Evolutionary conservation across 345 rosid genomes (phyloP).

Genomic region (Brassica napus): DNA sequence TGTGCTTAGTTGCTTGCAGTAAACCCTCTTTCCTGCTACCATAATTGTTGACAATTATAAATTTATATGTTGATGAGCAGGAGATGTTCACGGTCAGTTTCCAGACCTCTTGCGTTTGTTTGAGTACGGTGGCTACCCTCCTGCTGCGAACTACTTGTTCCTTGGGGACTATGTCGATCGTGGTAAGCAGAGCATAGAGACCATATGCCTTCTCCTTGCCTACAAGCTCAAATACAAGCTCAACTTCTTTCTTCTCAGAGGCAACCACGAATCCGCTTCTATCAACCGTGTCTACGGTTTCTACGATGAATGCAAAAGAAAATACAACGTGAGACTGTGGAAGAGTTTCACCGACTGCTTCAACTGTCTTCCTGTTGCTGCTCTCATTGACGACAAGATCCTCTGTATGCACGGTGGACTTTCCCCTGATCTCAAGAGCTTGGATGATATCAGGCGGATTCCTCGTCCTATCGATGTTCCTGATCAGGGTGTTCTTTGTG

Average conservation of each 20-base stretch:
- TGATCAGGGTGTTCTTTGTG: constrained; percentile 22
- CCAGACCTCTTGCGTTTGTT: constrained; percentile 26
- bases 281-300: constrained; percentile 74
- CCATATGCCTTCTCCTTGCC: constrained; percentile 49
- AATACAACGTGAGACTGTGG: constrained; percentile 77
- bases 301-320: constrained; percentile 73
- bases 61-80: constrained; percentile 8
- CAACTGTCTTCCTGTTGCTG: constrained; percentile 45
- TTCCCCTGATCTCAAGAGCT: constrained; percentile 18
- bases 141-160: constrained; percentile 22
- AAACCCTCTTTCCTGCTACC: neutral
- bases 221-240: constrained; percentile 22
- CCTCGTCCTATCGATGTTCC: constrained; percentile 28
- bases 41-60: neutral
- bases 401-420: constrained; percentile 27
- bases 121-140: constrained; percentile 17
- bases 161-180: constrained; percentile 23
- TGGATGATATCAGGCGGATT: constrained; percentile 21
- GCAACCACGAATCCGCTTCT: constrained; percentile 73
- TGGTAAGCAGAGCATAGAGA: constrained; percentile 48
- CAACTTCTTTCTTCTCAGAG: constrained; percentile 42
- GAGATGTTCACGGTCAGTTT: constrained; percentile 25
- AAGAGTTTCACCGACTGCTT: constrained; percentile 65
- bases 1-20: neutral
- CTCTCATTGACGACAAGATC: constrained; percentile 23